A percentile compares a stretch with the other conserved stretches of the same genome.
These are phyloP conservation scores for Cochlearia excelsa DNA, from an alignment of 345 rosid species.

Conservation along the genomic window DNA sequence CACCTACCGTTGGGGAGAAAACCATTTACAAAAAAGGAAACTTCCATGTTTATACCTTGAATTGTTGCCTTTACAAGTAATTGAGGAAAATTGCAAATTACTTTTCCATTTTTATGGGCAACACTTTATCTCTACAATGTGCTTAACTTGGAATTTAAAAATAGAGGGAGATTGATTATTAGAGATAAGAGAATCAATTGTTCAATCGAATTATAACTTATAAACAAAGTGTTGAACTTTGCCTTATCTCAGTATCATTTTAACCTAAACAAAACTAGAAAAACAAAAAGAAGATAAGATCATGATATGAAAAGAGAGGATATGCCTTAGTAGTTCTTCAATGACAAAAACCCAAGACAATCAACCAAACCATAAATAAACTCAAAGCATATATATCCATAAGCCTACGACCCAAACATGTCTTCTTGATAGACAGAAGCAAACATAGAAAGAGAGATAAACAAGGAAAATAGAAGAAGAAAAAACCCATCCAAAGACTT, in stretches of 20 bases:
- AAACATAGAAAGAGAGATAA: slow-evolving; percentile 25
- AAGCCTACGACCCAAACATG: slow-evolving; percentile 27
- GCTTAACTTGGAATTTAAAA: no score
- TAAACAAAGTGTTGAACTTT: slow-evolving; percentile 19
- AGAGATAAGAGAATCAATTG: slow-evolving; percentile 52
- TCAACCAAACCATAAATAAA: slow-evolving; percentile 19
- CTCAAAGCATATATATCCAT: slow-evolving; percentile 14
- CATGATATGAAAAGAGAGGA: not conserved
- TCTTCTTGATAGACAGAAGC: slow-evolving; percentile 33
- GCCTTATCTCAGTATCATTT: slow-evolving; percentile 38
- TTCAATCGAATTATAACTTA: slow-evolving; percentile 35
- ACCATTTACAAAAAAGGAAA: no score
- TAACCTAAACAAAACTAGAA: slow-evolving; percentile 37
- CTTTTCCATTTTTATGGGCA: no score
- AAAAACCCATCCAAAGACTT: slow-evolving; percentile 32
- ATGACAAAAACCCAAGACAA: slow-evolving; percentile 31
- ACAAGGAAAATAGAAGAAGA: slow-evolving; percentile 18
- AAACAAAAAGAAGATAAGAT: slow-evolving; percentile 12
- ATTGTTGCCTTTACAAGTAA: no score
- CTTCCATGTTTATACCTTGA: no score
- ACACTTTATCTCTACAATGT: no score
- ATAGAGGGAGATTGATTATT: not conserved
- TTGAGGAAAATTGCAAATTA: no score
- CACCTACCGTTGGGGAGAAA: no score
- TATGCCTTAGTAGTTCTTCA: slow-evolving; percentile 28